Evolutionary conservation across 768 basidiomycete species (phyloP), one percentile per base, ranked within the genome.

Genomic region (Lactarius sanguifluus): DNA sequence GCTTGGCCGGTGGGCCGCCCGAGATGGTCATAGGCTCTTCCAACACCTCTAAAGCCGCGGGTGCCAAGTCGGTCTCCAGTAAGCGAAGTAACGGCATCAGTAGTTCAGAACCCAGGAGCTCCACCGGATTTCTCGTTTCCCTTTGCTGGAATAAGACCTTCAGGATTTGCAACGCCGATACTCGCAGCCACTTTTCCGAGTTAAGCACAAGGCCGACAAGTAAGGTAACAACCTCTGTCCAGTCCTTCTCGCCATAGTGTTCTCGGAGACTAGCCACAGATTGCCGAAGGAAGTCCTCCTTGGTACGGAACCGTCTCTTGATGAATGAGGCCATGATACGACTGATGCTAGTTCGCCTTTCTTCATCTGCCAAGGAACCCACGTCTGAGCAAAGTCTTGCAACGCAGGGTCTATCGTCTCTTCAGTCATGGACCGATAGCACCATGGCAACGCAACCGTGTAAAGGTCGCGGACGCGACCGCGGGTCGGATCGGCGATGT

Each of bases 281-380:
- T 73, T 97, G 94, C 5, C 93, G 87, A 65, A 96, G 83, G 78
- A 96, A 96, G 77, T 97, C 95, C 61, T 98, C 95, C 72, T 89
- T 89, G 2, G 94, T 94, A 57, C 95, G 83, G 81, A 98, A 97
- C 59, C 91, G 89, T 25, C 82, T 81, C 76, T 92, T 92, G 63
- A 91, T 86, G 71, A 96, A 96, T 3, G 92, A 94, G 5, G 82
- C 88, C 89, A 96, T 91, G 72, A 98, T 91, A 57, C 91, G 88
- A 61, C 86, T 82, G 71, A 97, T 91, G 72, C 89, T 91, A n/a
- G 85, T 82, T 34, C 87, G 83, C 32, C 86, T 87, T 70, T 93
- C 90, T 57, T 79, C 75, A 47, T 85, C 85, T 3, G 96, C 95
- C 20, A 97, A 81, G 13, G 73, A 76, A 34, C 87, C 85, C 41